Evolutionary conservation across 495 filamentous ascomycete genomes (phyloP).

Genomic region (Penicillium verhagenii): DNA sequence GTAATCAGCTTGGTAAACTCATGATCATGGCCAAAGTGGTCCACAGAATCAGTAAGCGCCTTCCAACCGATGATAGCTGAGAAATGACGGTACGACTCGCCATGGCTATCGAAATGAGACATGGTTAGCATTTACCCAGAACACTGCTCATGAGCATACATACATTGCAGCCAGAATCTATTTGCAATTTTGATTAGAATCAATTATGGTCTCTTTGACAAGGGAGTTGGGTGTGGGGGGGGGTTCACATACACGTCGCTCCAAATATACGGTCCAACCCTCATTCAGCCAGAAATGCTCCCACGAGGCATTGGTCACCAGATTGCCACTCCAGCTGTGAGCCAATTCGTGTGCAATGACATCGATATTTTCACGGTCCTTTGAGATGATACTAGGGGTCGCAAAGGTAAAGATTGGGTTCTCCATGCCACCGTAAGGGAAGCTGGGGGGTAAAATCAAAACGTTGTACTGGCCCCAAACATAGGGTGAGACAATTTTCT

Average conservation of each 20-base stretch:
- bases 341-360: slow-evolving; percentile 94
- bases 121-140: slow-evolving; percentile 2
- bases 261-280: slow-evolving; percentile 93
- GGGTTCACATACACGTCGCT: slow-evolving; percentile 64
- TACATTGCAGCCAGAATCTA: slow-evolving; percentile 36
- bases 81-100: slow-evolving; percentile 83
- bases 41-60: slow-evolving; percentile 69
- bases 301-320: slow-evolving; percentile 89
- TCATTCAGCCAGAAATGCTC: slow-evolving; percentile 98
- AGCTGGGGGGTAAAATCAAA: slow-evolving; percentile 83
- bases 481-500: slow-evolving; percentile 81
- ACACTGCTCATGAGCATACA: not conserved
- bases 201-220: not conserved
- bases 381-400: slow-evolving; percentile 87
- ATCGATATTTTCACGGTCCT: slow-evolving; percentile 91
- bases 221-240: no score
- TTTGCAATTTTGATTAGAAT: slow-evolving; percentile 6
- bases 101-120: slow-evolving; percentile 51
- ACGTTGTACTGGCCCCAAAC: slow-evolving; percentile 95
- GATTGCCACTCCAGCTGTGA: slow-evolving; percentile 91
- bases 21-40: slow-evolving; percentile 73
- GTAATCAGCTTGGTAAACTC: slow-evolving; percentile 90
- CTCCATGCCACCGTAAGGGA: slow-evolving; percentile 91
- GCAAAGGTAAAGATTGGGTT: slow-evolving; percentile 93
- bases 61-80: slow-evolving; percentile 76